Conservation (phyloP, 176 grass and related monocot genomes). For the Avena atlantica region DNA sequence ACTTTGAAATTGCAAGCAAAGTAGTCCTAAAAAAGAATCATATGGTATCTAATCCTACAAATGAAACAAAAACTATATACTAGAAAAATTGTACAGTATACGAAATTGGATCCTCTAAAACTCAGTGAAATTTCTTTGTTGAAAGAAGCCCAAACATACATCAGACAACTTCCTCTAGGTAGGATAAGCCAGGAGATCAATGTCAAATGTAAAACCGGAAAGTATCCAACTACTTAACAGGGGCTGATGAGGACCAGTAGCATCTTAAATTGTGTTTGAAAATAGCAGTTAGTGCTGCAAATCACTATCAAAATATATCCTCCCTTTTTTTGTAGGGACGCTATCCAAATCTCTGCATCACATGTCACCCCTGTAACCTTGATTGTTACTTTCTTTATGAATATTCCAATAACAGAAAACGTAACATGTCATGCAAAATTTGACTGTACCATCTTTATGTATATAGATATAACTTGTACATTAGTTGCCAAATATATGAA, state of each 20-base stretch:
- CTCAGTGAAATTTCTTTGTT: not conserved
- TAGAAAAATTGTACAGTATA: not conserved
- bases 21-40: not conserved
- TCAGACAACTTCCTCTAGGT: not conserved
- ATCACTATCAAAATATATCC: not conserved
- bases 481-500: not conserved
- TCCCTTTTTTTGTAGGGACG: not conserved
- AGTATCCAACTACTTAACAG: conserved; percentile 13
- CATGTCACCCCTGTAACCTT: not conserved
- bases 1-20: not conserved
- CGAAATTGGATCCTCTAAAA: not conserved
- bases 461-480: not conserved
- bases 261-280: conserved; percentile 15
- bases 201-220: not conserved
- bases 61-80: not conserved
- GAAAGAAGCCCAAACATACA: not conserved
- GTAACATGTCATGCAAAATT: not conserved
- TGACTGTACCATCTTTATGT: not conserved
- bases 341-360: not conserved
- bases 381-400: not conserved
- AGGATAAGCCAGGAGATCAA: not conserved
- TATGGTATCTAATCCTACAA: not conserved
- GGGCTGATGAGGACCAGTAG: not conserved
- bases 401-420: not conserved
- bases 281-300: not conserved